Percentiles rank a stretch among this genome's conserved stretches.
Evolutionary conservation across 2,329 filamentous ascomycete species (phyloP).

Genomic region (Cordyceps fumosorosea): DNA sequence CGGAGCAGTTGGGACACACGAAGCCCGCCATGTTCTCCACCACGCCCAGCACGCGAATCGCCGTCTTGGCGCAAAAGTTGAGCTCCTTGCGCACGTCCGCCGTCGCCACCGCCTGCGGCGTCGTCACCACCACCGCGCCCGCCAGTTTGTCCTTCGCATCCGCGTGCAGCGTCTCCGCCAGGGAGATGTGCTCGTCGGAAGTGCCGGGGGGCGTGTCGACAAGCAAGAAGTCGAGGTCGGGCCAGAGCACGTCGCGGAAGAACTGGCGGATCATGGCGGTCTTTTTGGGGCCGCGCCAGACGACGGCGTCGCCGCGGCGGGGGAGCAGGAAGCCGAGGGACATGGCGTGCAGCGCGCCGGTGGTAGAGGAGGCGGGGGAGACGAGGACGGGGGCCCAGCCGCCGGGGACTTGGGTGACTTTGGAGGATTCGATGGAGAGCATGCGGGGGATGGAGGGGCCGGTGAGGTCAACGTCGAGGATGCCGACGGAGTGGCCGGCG

Average conservation of each 20-base stretch:
- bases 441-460: slow-evolving; percentile 94
- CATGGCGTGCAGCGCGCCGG: slow-evolving; percentile 74
- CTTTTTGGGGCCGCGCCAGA: slow-evolving; percentile 97
- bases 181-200: slow-evolving; percentile 92
- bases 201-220: slow-evolving; percentile 96
- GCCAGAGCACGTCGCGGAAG: slow-evolving; percentile 84
- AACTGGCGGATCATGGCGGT: slow-evolving; percentile 99
- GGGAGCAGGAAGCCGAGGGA: slow-evolving; percentile 86
- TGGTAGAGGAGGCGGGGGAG: slow-evolving; percentile 51
- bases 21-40: slow-evolving; percentile 96
- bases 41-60: slow-evolving; percentile 74
- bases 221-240: slow-evolving; percentile 79
- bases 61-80: slow-evolving; percentile 85
- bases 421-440: slow-evolving; percentile 80
- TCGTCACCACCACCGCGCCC: slow-evolving; percentile 91
- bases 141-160: slow-evolving; percentile 61
- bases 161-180: slow-evolving; percentile 75
- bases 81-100: slow-evolving; percentile 92
- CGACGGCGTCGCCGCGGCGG: slow-evolving; percentile 79
- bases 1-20: slow-evolving; percentile 71
- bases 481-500: slow-evolving; percentile 81
- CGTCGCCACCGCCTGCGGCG: slow-evolving; percentile 87
- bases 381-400: slow-evolving; percentile 90
- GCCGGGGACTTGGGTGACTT: slow-evolving; percentile 83
- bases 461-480: slow-evolving; percentile 93